Percentiles rank a stretch among this genome's conserved stretches.
Evolutionary conservation across 805 yeast species (phyloP).

Genomic region (Candida vaughaniae): DNA sequence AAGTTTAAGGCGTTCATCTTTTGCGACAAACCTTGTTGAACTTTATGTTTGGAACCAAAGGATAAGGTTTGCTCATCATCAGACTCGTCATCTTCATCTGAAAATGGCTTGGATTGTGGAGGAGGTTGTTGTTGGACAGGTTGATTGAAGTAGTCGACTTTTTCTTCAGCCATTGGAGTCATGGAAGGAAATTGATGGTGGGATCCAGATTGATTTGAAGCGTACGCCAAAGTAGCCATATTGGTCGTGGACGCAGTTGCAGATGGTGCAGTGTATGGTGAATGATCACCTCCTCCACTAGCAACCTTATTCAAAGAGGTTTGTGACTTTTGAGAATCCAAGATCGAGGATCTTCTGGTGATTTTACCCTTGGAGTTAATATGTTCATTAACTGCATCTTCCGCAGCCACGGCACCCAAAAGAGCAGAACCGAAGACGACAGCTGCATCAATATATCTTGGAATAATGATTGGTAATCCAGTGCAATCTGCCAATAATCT

Average conservation of each 20-base stretch:
- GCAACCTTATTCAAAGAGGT: conserved; percentile 23
- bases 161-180: conserved; percentile 40
- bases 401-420: conserved; percentile 92
- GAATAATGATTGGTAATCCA: conserved; percentile 86
- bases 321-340: conserved; percentile 29
- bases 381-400: conserved; percentile 49
- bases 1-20: conserved; percentile 37
- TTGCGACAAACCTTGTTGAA: conserved; percentile 52
- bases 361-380: conserved; percentile 26
- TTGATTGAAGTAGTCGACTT: conserved; percentile 40
- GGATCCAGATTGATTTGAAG: conserved; percentile 28
- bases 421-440: conserved; percentile 96
- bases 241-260: conserved; percentile 72
- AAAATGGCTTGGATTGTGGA: conserved; percentile 7
- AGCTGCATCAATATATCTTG: conserved; percentile 93
- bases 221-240: conserved; percentile 49
- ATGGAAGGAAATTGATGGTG: conserved; percentile 30
- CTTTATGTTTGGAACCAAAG: conserved; percentile 58
- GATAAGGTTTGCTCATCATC: conserved; percentile 53
- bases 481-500: conserved; percentile 90
- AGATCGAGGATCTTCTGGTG: conserved; percentile 33
- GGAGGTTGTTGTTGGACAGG: conserved; percentile 13
- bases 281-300: conserved; percentile 36
- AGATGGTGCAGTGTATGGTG: conserved; percentile 78
- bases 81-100: conserved; percentile 28